Base-by-base conservation (phyloP, 2,329 filamentous ascomycete genomes). In the Coniochaeta pulveracea region DNA sequence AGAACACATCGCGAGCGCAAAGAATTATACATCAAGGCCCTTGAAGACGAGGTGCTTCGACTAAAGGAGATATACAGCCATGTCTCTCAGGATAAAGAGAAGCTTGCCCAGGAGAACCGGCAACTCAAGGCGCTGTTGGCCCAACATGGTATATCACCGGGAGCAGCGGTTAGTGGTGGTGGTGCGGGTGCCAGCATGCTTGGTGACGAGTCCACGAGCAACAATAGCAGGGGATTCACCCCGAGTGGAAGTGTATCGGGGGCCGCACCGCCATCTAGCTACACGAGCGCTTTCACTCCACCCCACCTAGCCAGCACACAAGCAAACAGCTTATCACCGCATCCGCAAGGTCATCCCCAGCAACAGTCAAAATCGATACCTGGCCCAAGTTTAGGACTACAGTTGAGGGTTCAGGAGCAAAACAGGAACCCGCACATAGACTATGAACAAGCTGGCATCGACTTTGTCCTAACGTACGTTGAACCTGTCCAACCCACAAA, bases 1-100 rank as follows among this genome's bases (percentile, higher is more conserved):
- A 94, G 91, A 51, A 96, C 91, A 12, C 91, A 98, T 57, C 85
- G 91, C 36, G 91, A 96, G 60, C 77, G 91, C 44, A 96, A 96
- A 56, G 91, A 96, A 58, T 72, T 86, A 47, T 96, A 96, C 55
- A 93, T 95, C 63, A 93, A 93, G 56, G 77, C 83, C 9, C 72
- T 96, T 11, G 91, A 98, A 57, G 80, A 89, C 49, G 86, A 96
- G 58, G 82, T 96, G 5, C 67, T 93, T 14, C 79, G 85, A 31
- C 66, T 96, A 26, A 91, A 93, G 53, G 86, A 95, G 52, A 70
- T 80, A n/a, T 89, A 79, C 49, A 77, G 76, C 47, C 76, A 72
- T 33, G 71, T 80, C 12, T 71, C 76, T 6, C 76, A 81, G 44
- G 85, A 93, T 51, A 85, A 85, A 49, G 76, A 88, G 34, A 69